Evolutionary conservation across 164 flowering plant genomes (phyloP).

Genomic region (Stephania cephalantha): DNA sequence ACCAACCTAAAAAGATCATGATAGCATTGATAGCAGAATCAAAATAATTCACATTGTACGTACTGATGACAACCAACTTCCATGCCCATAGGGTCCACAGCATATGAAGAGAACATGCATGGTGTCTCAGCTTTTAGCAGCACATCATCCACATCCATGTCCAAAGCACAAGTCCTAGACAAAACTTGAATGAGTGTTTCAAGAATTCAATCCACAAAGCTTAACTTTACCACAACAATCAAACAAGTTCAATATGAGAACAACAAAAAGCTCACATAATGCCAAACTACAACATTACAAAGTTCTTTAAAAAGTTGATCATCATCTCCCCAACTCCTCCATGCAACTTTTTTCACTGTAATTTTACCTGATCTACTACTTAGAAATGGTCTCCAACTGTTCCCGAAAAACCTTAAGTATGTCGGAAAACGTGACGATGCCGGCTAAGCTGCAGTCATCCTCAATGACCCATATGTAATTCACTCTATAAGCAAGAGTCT

Average conservation of each 20-base stretch:
- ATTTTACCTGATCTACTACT: neutral
- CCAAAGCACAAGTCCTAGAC: neutral
- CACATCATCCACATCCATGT: neutral
- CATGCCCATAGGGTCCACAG: neutral
- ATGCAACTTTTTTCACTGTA: no score
- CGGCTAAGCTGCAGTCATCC: slow-evolving; percentile 58
- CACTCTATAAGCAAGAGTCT: slow-evolving; percentile 78
- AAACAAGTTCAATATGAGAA: neutral
- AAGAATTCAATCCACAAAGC: neutral
- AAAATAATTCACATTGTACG: neutral
- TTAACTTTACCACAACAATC: neutral
- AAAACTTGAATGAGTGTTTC: neutral
- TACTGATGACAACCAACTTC: neutral
- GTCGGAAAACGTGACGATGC: slow-evolving; percentile 67
- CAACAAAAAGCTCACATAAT: neutral
- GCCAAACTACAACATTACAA: neutral
- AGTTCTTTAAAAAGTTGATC: neutral
- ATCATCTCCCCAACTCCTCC: neutral
- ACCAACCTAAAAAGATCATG: no score
- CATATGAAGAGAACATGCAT: neutral
- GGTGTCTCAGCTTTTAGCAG: neutral
- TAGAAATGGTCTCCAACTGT: slow-evolving; percentile 6
- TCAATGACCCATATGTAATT: slow-evolving; percentile 88
- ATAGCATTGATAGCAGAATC: no score
- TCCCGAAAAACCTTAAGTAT: slow-evolving; percentile 62